phyloP scores from a whole-genome alignment of 331 rosid genomes.

The Pyracantha coccinea region DNA sequence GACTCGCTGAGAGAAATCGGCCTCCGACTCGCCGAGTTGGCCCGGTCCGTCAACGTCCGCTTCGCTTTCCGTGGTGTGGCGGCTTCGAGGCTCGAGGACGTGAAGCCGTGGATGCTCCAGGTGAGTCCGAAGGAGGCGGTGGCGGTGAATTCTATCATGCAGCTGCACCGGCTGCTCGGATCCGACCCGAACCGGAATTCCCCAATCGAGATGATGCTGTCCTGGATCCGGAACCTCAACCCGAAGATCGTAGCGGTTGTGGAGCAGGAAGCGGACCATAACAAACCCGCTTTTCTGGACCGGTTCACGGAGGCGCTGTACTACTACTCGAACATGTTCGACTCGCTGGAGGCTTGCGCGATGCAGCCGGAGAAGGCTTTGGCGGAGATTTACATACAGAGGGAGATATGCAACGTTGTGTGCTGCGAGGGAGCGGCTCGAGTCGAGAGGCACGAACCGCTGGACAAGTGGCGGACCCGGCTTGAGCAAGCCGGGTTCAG shows the following conservation, averaged over 20 bases:
- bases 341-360: constrained; percentile 72
- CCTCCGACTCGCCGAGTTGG: constrained; percentile 64
- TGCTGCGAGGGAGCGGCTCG: constrained; percentile 72
- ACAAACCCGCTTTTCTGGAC: constrained; percentile 57
- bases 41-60: constrained; percentile 74
- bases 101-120: constrained; percentile 91
- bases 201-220: constrained; percentile 34
- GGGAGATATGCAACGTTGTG: constrained; percentile 68
- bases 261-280: constrained; percentile 86
- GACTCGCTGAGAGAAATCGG: constrained; percentile 83
- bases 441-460: constrained; percentile 69
- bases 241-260: constrained; percentile 76
- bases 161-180: constrained; percentile 73
- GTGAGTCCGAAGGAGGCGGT: constrained; percentile 64
- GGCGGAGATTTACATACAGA: constrained; percentile 65
- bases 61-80: constrained; percentile 91
- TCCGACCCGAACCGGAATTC: constrained; percentile 21
- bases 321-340: constrained; percentile 82
- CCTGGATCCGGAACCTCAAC: constrained; percentile 65
- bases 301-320: constrained; percentile 84
- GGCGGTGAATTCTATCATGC: constrained; percentile 82
- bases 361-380: constrained; percentile 52
- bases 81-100: constrained; percentile 73
- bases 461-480: constrained; percentile 51
- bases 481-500: constrained; percentile 51